Evolutionary conservation across 108 stramenopile genomes (phyloP), one percentile per base, ranked within the genome.

Genomic region (Cyclotella distinguenda): DNA sequence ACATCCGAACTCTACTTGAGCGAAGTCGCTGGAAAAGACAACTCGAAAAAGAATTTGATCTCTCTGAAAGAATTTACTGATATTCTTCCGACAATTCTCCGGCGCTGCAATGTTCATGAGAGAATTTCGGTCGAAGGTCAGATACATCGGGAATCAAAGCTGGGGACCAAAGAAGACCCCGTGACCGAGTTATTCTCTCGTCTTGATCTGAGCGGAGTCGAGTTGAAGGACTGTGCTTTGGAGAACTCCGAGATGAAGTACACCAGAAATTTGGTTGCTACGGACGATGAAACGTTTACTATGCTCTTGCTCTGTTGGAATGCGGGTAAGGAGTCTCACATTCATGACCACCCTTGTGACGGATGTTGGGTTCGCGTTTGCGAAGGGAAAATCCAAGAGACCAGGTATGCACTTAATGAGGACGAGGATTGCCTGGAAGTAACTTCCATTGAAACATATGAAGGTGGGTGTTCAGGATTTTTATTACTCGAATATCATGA

Each of bases 261-360:
- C 62, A 95, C 92, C 0, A 72, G 95, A 38, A 96, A 96, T 60
- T 65, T 96, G 36, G 71, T 96, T 59, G 75, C 91, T 0, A 91
- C 92, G 6, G 95, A 96, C 61, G 22, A 81, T 38, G 58, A 84
- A 73, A 78, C 79, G 0, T 97, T 85, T 66, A 93, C 94, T 4
- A 67, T 95, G 39, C 70, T 97, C 47, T 51, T 97, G 42, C 55
- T 97, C 15, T 97, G 96, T 79, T 97, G 96, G 96, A 94, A 86
- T 65, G 82, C 94, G 19, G 80, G 60, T 10, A 70, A 78, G 52
- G 74, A 72, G 55, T 87, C 86, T 4, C 88, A 83, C 4, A 87
- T 90, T 61, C 90, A 89, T 74, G 87, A 87, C 70, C 93, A 89
- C 69, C 87, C 86, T 10, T 85, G 91, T 55, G 92, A 95, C 47